Conservation (phyloP, 768 basidiomycete species). For the Pulveroboletus sp. region DNA sequence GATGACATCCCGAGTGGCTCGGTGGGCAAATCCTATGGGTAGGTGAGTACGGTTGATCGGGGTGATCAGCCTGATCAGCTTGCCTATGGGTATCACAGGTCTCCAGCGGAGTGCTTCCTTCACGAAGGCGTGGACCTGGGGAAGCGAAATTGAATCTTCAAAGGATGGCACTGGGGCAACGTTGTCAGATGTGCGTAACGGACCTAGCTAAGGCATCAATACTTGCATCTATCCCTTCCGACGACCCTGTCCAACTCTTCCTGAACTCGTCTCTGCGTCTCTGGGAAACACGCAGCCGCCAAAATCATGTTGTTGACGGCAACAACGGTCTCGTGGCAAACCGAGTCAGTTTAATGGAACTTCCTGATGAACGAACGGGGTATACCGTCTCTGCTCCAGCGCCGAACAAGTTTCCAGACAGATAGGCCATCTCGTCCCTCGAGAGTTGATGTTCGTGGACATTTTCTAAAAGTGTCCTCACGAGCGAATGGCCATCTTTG, state of each 20-base stretch:
- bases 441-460: constrained; percentile 45
- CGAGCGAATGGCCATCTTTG: constrained; percentile 37
- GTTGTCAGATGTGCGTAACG: too few relatives aligned
- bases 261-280: constrained; percentile 46
- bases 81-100: constrained; percentile 21
- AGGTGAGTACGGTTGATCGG: too few relatives aligned
- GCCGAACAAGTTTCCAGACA: constrained; percentile 58
- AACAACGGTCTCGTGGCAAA: neutral
- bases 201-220: too few relatives aligned
- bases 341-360: neutral
- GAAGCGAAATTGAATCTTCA: constrained; percentile 31
- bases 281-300: constrained; percentile 53
- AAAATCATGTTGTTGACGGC: constrained; percentile 41
- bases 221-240: constrained; percentile 34
- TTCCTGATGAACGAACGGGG: neutral
- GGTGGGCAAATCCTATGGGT: constrained; percentile 59
- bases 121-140: constrained; percentile 37
- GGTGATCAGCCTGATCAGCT: neutral
- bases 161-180: constrained; percentile 36
- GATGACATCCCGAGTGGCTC: constrained; percentile 57
- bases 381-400: constrained; percentile 55
- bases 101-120: constrained; percentile 38
- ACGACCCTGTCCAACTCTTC: constrained; percentile 51
- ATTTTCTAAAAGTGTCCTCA: constrained; percentile 49
- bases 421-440: constrained; percentile 51